Percentiles rank a stretch among this genome's conserved stretches.
Evolutionary conservation across 345 rosid genomes (phyloP).

Genomic region (Euphorbia peplus): DNA sequence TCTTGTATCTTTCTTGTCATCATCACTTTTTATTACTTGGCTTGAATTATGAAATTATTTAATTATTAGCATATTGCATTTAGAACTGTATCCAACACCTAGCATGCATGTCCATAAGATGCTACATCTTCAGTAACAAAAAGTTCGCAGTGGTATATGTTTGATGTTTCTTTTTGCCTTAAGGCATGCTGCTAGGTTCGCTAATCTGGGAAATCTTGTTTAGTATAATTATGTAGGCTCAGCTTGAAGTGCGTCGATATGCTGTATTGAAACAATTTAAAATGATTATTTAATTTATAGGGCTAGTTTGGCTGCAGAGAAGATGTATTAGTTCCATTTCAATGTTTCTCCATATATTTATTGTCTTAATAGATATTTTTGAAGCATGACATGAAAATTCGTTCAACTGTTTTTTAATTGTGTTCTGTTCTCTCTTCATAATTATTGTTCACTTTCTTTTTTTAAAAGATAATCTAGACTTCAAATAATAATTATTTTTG

Average conservation of each 20-base stretch:
- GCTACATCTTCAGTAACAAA: background rate
- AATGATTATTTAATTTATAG: background rate
- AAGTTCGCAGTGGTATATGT: background rate
- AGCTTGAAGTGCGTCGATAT: background rate
- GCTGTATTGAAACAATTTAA: background rate
- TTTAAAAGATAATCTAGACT: no score
- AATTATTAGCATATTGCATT: background rate
- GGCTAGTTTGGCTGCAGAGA: background rate
- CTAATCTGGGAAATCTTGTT: background rate
- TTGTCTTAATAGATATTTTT: no score
- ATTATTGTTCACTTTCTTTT: no score
- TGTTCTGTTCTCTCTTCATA: no score
- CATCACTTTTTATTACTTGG: background rate
- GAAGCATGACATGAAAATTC: no score
- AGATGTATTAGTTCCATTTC: no score
- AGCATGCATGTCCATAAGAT: background rate
- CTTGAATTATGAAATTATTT: no score
- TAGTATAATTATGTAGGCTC: background rate
- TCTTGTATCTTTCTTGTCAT: background rate
- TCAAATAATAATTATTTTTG: no score
- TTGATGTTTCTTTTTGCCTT: background rate
- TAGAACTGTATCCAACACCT: background rate
- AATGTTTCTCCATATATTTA: no score
- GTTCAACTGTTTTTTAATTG: no score
- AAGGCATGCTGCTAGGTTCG: background rate